phyloP scores from a whole-genome alignment of 2,329 filamentous ascomycete genomes.

The Fusarium sp. region DNA sequence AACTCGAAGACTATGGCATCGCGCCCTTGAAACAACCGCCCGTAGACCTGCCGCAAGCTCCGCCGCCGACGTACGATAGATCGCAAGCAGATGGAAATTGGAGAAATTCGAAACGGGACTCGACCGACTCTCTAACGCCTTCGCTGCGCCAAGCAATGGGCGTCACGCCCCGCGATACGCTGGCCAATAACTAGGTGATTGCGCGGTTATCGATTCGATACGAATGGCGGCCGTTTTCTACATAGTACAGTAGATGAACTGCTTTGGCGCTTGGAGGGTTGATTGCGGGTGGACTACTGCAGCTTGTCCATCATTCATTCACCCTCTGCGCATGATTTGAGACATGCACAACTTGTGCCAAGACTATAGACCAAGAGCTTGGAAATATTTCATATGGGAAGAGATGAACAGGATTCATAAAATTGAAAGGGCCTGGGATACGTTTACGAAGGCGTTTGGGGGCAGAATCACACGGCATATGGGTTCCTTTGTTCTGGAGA shows the following conservation, averaged over 20 bases:
- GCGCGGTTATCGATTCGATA: background rate
- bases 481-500: background rate
- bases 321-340: constrained; percentile 8
- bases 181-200: constrained; percentile 30
- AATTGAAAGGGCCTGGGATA: background rate
- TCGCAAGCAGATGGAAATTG: constrained; percentile 13
- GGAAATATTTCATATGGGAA: background rate
- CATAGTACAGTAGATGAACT: background rate
- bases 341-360: constrained; percentile 4
- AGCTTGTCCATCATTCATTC: constrained; percentile 26
- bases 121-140: constrained; percentile 38
- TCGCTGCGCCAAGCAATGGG: constrained; percentile 39
- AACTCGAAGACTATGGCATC: constrained; percentile 44
- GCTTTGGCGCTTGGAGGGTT: background rate
- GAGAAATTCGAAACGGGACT: constrained; percentile 21
- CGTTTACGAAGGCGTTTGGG: constrained; percentile 24
- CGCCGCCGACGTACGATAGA: constrained; percentile 27
- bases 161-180: constrained; percentile 31
- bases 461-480: constrained; percentile 11
- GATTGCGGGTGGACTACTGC: constrained; percentile 17
- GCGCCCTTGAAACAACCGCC: constrained; percentile 3
- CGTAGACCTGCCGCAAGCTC: constrained; percentile 27
- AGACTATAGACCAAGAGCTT: background rate
- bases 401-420: background rate
- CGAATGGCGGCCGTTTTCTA: background rate